Percentiles rank a stretch among this genome's conserved stretches.
Evolutionary conservation across 495 filamentous ascomycete species (phyloP).

Genomic region (Lasiosphaeria hispida): DNA sequence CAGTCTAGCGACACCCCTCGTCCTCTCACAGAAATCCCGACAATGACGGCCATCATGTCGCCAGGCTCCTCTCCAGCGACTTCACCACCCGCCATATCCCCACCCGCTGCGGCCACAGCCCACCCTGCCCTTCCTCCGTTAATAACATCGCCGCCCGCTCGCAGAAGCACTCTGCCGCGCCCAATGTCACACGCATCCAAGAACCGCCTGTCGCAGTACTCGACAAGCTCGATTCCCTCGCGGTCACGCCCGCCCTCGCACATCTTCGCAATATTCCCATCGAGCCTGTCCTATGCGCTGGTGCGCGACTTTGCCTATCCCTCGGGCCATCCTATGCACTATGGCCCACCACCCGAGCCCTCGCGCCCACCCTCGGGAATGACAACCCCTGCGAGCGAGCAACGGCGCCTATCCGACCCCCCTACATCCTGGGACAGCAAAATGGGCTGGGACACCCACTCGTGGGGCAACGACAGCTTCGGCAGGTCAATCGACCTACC

Average conservation of each 20-base stretch:
- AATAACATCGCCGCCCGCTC: conserved; percentile 58
- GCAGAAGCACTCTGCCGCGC: conserved; percentile 58
- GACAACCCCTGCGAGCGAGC: conserved; percentile 83
- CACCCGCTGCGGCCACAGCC: conserved; percentile 49
- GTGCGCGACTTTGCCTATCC: conserved; percentile 98
- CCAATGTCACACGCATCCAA: conserved; percentile 69
- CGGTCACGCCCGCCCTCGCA: conserved; percentile 74
- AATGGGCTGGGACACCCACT: conserved; percentile 49
- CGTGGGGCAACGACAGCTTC: conserved; percentile 44
- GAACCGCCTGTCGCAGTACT: conserved; percentile 65
- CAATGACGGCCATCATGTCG: conserved; percentile 60
- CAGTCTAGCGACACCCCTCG: background rate
- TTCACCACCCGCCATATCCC: conserved; percentile 50
- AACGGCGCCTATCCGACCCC: conserved; percentile 77
- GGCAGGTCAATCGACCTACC: conserved; percentile 64
- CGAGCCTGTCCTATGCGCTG: conserved; percentile 80
- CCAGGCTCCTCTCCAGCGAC: conserved; percentile 52
- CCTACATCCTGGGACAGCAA: conserved; percentile 60
- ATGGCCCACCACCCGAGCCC: conserved; percentile 82
- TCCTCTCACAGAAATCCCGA: conserved; percentile 1
- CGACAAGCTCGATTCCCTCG: conserved; percentile 67
- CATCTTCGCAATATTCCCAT: conserved; percentile 79
- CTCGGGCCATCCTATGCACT: conserved; percentile 78
- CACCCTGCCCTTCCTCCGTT: conserved; percentile 61
- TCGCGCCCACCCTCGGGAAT: conserved; percentile 65